Percentiles rank a stretch among this genome's conserved stretches.
These are phyloP conservation scores for Podaxis sp. DNA, from an alignment of 768 basidiomycete genomes.

Conservation along the genomic window DNA sequence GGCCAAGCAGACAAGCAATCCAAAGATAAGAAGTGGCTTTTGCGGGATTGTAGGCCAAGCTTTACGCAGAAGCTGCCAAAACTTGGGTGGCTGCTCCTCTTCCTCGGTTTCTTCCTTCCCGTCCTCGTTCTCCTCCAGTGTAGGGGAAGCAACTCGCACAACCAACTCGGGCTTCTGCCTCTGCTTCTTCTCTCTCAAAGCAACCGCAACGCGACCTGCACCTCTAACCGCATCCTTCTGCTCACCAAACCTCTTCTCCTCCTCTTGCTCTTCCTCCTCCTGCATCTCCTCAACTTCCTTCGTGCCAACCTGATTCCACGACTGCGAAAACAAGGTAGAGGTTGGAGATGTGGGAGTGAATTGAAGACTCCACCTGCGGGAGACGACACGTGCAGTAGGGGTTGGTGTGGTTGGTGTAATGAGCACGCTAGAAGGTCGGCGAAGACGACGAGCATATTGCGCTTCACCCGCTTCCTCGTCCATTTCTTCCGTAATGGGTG, in stretches of 20 bases:
- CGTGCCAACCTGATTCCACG: slow-evolving; percentile 13
- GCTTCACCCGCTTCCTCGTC: slow-evolving; percentile 3
- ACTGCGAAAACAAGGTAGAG: slow-evolving; percentile 21
- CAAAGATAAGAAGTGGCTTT: slow-evolving; percentile 67
- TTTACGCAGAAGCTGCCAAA: slow-evolving; percentile 45
- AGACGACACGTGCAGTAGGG: slow-evolving; percentile 16
- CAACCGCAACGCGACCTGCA: slow-evolving; percentile 33
- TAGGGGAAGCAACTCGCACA: slow-evolving; percentile 11
- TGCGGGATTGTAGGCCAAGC: slow-evolving; percentile 71
- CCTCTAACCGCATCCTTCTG: slow-evolving; percentile 38
- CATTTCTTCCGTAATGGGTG: slow-evolving; percentile 21
- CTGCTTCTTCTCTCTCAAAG: slow-evolving; percentile 19
- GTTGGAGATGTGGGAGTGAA: slow-evolving; percentile 56
- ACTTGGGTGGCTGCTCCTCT: slow-evolving; percentile 24
- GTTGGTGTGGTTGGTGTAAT: slow-evolving; percentile 24
- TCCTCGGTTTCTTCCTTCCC: slow-evolving; percentile 9
- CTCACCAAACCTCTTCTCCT: slow-evolving; percentile 30
- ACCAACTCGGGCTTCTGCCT: slow-evolving; percentile 13
- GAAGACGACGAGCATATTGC: slow-evolving; percentile 7
- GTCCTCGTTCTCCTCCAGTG: background rate
- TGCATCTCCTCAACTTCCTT: slow-evolving; percentile 20
- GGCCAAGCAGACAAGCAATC: slow-evolving; percentile 61
- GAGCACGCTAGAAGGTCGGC: slow-evolving; percentile 19
- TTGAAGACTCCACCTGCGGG: slow-evolving; percentile 53
- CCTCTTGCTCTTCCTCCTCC: slow-evolving; percentile 12